Conservation (phyloP, 139 green algal species). For the Ettlia oleoabundans region DNA sequence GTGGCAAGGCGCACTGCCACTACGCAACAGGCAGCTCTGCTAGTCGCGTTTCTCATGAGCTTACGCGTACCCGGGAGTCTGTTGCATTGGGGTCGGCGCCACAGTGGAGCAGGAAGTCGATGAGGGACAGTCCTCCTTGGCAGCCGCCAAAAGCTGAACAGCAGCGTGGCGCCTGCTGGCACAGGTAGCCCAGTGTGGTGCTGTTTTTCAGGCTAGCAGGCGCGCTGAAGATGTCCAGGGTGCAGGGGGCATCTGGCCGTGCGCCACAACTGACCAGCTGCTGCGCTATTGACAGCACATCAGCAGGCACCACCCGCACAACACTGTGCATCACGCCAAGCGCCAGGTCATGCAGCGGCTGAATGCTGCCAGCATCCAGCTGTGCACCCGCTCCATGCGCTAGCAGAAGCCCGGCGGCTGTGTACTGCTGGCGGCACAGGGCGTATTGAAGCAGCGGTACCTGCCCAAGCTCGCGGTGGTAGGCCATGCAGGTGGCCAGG, state of each 20-base stretch:
- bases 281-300: neutral
- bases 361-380: neutral
- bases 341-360: constrained; percentile 11
- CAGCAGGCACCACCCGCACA: neutral
- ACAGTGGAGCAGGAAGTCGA: neutral
- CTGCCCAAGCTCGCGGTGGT: neutral
- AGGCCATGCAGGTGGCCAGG: neutral
- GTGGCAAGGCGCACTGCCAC: too few relatives aligned
- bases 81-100: neutral
- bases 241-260: neutral
- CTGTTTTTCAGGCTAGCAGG: neutral
- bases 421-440: neutral
- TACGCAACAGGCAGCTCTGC: too few relatives aligned
- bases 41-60: too few relatives aligned
- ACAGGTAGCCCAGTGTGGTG: constrained; percentile 1
- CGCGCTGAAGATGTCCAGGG: neutral
- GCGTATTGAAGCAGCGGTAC: neutral
- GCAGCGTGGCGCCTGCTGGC: neutral
- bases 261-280: neutral
- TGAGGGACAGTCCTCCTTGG: neutral
- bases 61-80: neutral
- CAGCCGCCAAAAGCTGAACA: too few relatives aligned
- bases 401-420: neutral
- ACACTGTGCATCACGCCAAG: neutral
- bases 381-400: neutral